A percentile compares a stretch with the other conserved stretches of the same genome.
Conservation (phyloP, 176 grass and related monocot species). For the Coix lacrymajobi region DNA sequence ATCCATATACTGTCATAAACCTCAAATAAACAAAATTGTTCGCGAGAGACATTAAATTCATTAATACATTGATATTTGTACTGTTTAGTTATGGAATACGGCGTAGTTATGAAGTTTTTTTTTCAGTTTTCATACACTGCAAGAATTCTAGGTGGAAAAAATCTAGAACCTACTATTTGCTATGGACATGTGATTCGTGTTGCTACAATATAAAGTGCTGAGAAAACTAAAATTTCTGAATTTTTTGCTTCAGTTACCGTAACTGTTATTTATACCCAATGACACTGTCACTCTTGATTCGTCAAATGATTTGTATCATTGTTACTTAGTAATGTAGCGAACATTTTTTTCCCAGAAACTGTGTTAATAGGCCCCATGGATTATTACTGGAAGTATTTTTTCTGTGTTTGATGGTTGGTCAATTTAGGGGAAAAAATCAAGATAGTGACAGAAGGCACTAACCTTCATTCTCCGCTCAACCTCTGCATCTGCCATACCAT, state of each 20-base stretch:
- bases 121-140: background rate
- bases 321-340: background rate
- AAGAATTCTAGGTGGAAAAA: background rate
- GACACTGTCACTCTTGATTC: background rate
- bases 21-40: background rate
- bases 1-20: background rate
- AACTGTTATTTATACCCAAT: background rate
- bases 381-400: background rate
- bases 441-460: conserved; percentile 14
- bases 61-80: background rate
- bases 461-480: conserved; percentile 89
- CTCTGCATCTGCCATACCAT: conserved; percentile 86
- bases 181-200: background rate
- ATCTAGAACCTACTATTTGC: background rate
- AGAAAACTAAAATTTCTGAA: background rate
- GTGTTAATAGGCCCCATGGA: background rate
- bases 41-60: background rate
- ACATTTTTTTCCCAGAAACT: background rate
- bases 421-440: background rate
- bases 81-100: background rate
- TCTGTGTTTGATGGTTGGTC: background rate
- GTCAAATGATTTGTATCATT: background rate
- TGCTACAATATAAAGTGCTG: background rate
- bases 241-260: background rate
- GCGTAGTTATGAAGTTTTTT: background rate